Conservation (phyloP, 2,329 filamentous ascomycete species). For the Colletotrichum lindemuthianum region DNA sequence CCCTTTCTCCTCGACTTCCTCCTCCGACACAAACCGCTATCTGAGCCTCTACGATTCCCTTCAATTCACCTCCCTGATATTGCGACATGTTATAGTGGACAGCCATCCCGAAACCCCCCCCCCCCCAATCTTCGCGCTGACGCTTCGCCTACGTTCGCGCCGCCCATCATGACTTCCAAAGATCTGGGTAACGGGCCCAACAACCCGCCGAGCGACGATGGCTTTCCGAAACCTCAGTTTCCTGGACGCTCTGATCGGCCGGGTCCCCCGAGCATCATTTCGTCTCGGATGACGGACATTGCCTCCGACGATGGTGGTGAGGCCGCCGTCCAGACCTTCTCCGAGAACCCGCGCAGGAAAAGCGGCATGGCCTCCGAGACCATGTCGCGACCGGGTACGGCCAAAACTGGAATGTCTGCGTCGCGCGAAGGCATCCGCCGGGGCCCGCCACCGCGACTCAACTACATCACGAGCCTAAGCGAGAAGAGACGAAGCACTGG, state of each 20-base stretch:
- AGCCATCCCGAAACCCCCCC: not conserved
- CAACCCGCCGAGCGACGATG: constrained; percentile 51
- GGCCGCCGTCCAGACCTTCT: constrained; percentile 48
- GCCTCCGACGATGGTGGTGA: constrained; percentile 65
- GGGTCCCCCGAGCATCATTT: constrained; percentile 73
- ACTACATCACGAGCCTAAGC: constrained; percentile 52
- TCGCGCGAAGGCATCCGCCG: constrained; percentile 44
- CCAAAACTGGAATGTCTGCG: constrained; percentile 55
- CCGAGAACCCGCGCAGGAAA: constrained; percentile 32
- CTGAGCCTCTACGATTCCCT: constrained; percentile 3
- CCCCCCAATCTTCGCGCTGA: constrained; percentile 12
- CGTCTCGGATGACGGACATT: constrained; percentile 76
- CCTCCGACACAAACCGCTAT: not conserved
- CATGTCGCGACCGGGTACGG: constrained; percentile 64
- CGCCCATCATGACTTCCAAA: constrained; percentile 50
- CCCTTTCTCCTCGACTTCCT: not conserved
- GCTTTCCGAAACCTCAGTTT: constrained; percentile 52
- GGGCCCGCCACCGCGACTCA: constrained; percentile 66
- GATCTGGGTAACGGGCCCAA: constrained; percentile 46
- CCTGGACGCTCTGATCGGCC: constrained; percentile 51
- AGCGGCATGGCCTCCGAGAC: constrained; percentile 49
- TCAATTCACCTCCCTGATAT: not conserved
- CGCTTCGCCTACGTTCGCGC: constrained; percentile 7
- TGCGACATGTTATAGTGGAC: constrained; percentile 28
- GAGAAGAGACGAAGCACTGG: constrained; percentile 54